phyloP scores from a whole-genome alignment of 768 basidiomycete genomes.

The Pholiota conissans region DNA sequence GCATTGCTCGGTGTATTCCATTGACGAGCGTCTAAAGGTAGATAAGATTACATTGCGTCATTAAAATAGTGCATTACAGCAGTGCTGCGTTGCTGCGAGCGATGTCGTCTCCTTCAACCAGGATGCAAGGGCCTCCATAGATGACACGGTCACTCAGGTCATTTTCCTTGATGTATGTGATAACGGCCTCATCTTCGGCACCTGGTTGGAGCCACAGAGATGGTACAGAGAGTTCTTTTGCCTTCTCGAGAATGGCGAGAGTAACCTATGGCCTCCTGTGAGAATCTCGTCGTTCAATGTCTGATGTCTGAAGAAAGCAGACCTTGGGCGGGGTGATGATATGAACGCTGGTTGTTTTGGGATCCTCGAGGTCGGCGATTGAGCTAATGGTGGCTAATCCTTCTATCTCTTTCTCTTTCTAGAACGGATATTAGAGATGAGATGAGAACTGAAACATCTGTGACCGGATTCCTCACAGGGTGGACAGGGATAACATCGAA shows the following conservation, averaged over 20 bases:
- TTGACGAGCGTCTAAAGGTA: not conserved
- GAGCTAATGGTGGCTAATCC: constrained; percentile 56
- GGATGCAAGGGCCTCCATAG: constrained; percentile 80
- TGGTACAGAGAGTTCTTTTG: constrained; percentile 68
- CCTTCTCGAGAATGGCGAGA: constrained; percentile 62
- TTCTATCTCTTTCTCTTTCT: constrained; percentile 75
- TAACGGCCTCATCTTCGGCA: constrained; percentile 68
- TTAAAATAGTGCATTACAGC: not conserved
- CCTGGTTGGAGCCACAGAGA: constrained; percentile 91
- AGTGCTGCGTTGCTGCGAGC: constrained; percentile 26
- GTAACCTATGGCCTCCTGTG: constrained; percentile 52
- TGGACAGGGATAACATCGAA: constrained; percentile 73
- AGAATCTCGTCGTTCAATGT: not conserved
- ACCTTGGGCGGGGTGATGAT: constrained; percentile 80
- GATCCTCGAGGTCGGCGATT: constrained; percentile 57
- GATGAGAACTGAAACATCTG: not conserved
- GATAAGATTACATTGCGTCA: not conserved
- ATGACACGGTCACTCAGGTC: constrained; percentile 68
- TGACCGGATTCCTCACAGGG: constrained; percentile 48
- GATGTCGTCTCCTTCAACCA: constrained; percentile 72
- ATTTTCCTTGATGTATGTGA: constrained; percentile 64
- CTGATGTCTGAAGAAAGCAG: constrained; percentile 4
- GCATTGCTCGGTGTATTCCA: not conserved
- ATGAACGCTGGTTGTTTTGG: constrained; percentile 70
- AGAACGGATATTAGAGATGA: constrained; percentile 1